Percentiles rank a stretch among this genome's conserved stretches.
Conservation (phyloP, 23 red algal genomes). For the Gracilaria domingensis region DNA sequence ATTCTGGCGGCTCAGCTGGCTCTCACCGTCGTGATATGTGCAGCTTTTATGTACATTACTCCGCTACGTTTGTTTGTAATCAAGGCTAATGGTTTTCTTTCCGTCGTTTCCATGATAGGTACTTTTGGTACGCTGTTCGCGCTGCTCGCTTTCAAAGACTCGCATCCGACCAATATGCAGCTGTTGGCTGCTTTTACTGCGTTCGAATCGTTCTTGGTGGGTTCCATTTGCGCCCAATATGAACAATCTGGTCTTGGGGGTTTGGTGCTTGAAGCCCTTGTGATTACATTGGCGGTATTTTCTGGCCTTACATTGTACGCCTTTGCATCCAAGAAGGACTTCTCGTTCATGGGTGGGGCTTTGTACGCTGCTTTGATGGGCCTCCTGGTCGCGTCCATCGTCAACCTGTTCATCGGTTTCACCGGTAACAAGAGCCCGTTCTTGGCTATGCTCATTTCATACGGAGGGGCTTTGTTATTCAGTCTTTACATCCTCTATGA, state of each 20-base stretch:
- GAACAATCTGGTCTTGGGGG: conserved; percentile 68
- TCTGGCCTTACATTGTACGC: conserved; percentile 86
- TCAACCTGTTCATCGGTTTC: conserved; percentile 85
- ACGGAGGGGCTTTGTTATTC: conserved; percentile 78
- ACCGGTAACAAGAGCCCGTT: conserved; percentile 62
- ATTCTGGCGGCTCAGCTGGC: conserved; percentile 88
- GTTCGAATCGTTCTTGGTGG: conserved; percentile 77
- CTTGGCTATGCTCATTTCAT: conserved; percentile 81
- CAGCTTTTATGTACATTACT: conserved; percentile 79
- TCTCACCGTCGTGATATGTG: conserved; percentile 75
- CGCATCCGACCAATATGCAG: conserved; percentile 76
- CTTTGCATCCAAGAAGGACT: conserved; percentile 86
- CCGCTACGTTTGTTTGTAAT: conserved; percentile 66
- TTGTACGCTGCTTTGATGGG: conserved; percentile 79
- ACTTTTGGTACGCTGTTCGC: conserved; percentile 81
- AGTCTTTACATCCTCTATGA: conserved; percentile 98
- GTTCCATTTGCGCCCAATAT: conserved; percentile 82
- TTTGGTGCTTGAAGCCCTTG: conserved; percentile 84
- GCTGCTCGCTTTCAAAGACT: conserved; percentile 72
- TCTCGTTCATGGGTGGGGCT: conserved; percentile 92
- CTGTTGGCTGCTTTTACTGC: conserved; percentile 82
- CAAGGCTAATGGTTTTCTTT: conserved; percentile 31
- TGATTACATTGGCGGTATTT: conserved; percentile 83
- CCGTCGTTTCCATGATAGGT: conserved; percentile 76
- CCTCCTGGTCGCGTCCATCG: conserved; percentile 71